Percentiles rank a stretch among this genome's conserved stretches.
Conservation (phyloP, 2,329 filamentous ascomycete genomes). For the Gyromitra esculenta region DNA sequence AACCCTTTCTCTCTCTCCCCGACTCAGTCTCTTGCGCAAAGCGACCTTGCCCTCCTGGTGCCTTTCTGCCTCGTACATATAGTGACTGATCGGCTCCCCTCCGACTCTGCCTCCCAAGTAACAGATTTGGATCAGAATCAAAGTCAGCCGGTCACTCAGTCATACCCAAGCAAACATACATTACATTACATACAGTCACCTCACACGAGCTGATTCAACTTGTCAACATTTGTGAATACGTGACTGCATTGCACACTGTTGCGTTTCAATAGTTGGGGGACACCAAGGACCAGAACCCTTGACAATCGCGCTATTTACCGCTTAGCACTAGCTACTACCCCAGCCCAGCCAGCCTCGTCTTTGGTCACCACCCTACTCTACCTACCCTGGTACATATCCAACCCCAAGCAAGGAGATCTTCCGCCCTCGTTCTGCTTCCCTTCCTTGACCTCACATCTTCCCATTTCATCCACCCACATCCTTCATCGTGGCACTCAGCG, state of each 20-base stretch:
- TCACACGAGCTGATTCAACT: slow-evolving; percentile 36
- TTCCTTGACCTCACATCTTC: slow-evolving; percentile 53
- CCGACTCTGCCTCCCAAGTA: slow-evolving; percentile 28
- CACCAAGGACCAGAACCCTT: slow-evolving; percentile 45
- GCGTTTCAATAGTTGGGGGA: slow-evolving; percentile 35
- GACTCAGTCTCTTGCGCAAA: slow-evolving; percentile 38
- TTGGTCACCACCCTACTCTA: slow-evolving; percentile 34
- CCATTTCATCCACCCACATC: slow-evolving; percentile 52
- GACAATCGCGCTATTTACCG: slow-evolving; percentile 49
- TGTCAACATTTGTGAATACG: slow-evolving; percentile 39
- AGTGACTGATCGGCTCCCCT: slow-evolving; percentile 53
- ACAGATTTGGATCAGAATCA: slow-evolving; percentile 49
- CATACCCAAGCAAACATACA: slow-evolving; percentile 20
- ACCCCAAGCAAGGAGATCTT: slow-evolving; percentile 52
- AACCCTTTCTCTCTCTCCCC: slow-evolving; percentile 32
- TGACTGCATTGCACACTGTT: slow-evolving; percentile 28
- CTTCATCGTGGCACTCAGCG: slow-evolving; percentile 56
- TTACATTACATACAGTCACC: slow-evolving; percentile 20
- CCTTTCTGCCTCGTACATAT: slow-evolving; percentile 51
- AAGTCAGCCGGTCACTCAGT: slow-evolving; percentile 46
- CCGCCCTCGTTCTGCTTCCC: slow-evolving; percentile 44
- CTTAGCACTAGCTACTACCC: slow-evolving; percentile 50
- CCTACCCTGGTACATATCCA: slow-evolving; percentile 42
- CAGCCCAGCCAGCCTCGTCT: slow-evolving; percentile 43
- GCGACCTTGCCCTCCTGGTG: slow-evolving; percentile 17